phyloP scores from a whole-genome alignment of 306 rosid genomes.

The Trifolium pratense region DNA sequence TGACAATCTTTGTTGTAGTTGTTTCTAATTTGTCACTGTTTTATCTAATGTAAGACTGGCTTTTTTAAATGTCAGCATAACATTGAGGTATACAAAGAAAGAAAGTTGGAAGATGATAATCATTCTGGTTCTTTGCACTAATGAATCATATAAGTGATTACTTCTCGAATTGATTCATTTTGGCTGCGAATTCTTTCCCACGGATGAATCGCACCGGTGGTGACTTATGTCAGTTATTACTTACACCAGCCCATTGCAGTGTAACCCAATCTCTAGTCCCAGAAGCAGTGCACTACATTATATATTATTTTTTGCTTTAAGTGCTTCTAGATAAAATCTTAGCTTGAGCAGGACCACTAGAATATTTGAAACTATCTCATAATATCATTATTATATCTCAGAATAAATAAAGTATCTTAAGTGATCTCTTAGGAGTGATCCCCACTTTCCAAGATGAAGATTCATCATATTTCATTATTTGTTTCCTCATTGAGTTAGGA shows the following conservation, averaged over 20 bases:
- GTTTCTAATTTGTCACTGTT: neutral
- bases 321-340: neutral
- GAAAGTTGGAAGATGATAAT: constrained; percentile 2
- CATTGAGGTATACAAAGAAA: neutral
- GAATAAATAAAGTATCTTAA: constrained; percentile 21
- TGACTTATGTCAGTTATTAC: neutral
- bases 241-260: neutral
- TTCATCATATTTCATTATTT: constrained; percentile 9
- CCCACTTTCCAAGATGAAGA: constrained; percentile 4
- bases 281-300: neutral
- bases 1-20: neutral
- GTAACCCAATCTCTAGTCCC: neutral
- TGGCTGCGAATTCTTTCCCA: constrained; percentile 2
- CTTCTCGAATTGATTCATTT: constrained; percentile 5
- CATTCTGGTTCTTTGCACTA: neutral
- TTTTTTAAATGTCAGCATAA: neutral
- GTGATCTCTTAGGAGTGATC: neutral
- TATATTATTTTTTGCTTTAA: neutral
- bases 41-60: neutral
- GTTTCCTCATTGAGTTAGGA: neutral
- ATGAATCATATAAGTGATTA: constrained; percentile 19
- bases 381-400: neutral
- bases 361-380: constrained; percentile 3
- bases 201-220: neutral
- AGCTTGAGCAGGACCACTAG: neutral